phyloP scores from a whole-genome alignment of 2,329 filamentous ascomycete genomes.

The Dothidotthia symphoricarpi region DNA sequence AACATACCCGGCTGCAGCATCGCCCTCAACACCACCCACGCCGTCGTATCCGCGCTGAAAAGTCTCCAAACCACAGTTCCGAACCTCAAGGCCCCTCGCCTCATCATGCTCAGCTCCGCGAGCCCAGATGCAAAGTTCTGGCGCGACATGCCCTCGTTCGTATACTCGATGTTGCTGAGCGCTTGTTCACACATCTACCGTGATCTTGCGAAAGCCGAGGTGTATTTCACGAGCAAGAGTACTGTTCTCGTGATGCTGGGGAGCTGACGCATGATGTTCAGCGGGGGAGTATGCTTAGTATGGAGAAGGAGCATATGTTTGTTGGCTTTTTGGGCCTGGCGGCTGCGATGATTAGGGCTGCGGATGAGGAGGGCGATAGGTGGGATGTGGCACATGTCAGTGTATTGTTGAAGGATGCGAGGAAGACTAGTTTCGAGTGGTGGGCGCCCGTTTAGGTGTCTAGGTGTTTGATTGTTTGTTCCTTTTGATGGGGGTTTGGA shows the following conservation, averaged over 20 bases:
- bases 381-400: constrained; percentile 10
- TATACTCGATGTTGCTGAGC: constrained; percentile 31
- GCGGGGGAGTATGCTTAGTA: constrained; percentile 45
- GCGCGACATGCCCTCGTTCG: constrained; percentile 25
- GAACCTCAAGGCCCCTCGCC: constrained; percentile 32
- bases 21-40: constrained; percentile 37
- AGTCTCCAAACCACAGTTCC: constrained; percentile 15
- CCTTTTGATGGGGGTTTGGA: too few relatives aligned
- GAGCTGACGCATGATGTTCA: constrained; percentile 40
- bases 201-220: constrained; percentile 41
- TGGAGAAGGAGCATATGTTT: constrained; percentile 41
- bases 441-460: constrained; percentile 5
- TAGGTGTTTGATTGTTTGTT: too few relatives aligned
- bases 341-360: constrained; percentile 52
- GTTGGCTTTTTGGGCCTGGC: constrained; percentile 49
- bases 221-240: constrained; percentile 39
- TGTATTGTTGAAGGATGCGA: constrained; percentile 6
- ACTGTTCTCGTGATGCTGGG: constrained; percentile 49
- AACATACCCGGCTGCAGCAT: constrained; percentile 47
- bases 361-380: constrained; percentile 20
- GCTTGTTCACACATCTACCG: constrained; percentile 42
- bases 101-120: constrained; percentile 48
- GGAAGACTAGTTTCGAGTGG: constrained; percentile 7
- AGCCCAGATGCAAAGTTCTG: constrained; percentile 44
- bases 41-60: constrained; percentile 42